Evolutionary conservation across 768 basidiomycete species (phyloP).

Genomic region (Boletus speciosus): DNA sequence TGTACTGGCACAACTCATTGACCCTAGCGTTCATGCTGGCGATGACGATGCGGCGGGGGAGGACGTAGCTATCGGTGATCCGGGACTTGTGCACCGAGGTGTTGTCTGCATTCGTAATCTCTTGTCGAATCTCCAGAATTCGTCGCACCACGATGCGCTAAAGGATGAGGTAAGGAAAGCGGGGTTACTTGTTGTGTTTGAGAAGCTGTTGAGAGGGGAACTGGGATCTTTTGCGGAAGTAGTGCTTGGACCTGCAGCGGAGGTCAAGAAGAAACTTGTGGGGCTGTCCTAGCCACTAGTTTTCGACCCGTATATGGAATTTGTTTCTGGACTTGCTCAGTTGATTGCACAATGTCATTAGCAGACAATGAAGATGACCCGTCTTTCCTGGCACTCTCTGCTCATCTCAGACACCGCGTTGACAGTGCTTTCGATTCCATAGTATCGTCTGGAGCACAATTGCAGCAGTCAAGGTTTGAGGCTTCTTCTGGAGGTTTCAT

Average conservation of each 20-base stretch:
- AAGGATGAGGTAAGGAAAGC: conserved; percentile 48
- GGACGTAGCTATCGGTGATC: conserved; percentile 35
- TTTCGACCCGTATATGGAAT: neutral
- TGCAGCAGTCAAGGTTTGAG: conserved; percentile 4
- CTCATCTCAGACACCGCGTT: conserved; percentile 41
- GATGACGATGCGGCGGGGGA: conserved; percentile 37
- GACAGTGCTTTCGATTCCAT: conserved; percentile 49
- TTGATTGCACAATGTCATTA: conserved; percentile 11
- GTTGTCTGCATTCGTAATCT: conserved; percentile 73
- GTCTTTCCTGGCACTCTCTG: conserved; percentile 42
- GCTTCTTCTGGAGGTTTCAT: conserved; percentile 34
- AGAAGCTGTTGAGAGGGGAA: conserved; percentile 44
- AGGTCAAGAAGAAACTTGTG: conserved; percentile 45
- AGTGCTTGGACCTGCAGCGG: conserved; percentile 47
- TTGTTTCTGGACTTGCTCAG: neutral
- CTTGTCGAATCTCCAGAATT: conserved; percentile 42
- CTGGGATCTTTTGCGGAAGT: conserved; percentile 33
- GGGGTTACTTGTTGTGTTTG: conserved; percentile 54
- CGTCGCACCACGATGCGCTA: conserved; percentile 39
- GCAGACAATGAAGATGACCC: conserved; percentile 16
- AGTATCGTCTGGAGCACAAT: conserved; percentile 2
- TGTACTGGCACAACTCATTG: conserved; percentile 65
- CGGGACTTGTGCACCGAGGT: conserved; percentile 74
- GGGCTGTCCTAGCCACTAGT: conserved; percentile 15
- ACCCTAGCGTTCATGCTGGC: conserved; percentile 43